These are phyloP conservation scores for Solanum clarkiae DNA, from an alignment of 257 asterid genomes.

Conservation along the genomic window DNA sequence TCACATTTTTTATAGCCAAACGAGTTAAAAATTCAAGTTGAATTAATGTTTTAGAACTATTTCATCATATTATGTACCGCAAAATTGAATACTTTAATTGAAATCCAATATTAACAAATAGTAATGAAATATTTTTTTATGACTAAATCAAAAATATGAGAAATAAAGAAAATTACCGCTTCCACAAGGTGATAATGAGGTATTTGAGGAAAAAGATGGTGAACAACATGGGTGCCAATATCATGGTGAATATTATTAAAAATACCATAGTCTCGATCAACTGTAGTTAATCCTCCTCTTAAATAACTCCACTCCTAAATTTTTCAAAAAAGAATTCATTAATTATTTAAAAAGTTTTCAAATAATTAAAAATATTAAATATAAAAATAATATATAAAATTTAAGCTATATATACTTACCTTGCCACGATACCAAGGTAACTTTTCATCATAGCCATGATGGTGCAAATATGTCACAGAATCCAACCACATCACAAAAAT, in stretches of 20 bases:
- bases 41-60: not conserved
- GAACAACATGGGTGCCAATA: conserved; percentile 84
- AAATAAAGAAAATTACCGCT: conserved; percentile 35
- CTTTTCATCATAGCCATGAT: conserved; percentile 68
- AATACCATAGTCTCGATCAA: conserved; percentile 77
- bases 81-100: not conserved
- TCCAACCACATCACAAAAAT: conserved; percentile 79
- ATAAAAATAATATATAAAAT: not conserved
- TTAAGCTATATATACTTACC: conserved; percentile 15
- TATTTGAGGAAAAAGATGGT: conserved; percentile 87
- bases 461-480: conserved; percentile 70
- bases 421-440: conserved; percentile 92
- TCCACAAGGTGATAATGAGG: conserved; percentile 77
- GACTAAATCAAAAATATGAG: not conserved
- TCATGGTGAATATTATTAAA: conserved; percentile 77
- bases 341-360: not conserved
- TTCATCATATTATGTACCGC: not conserved
- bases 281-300: conserved; percentile 80
- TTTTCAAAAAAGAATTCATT: not conserved
- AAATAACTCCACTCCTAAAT: conserved; percentile 80
- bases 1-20: not conserved
- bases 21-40: not conserved
- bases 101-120: not conserved
- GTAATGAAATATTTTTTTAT: not conserved
- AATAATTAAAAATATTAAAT: not conserved